phyloP scores from a whole-genome alignment of 352 stramenopile genomes.

The Lagenidium sp. region DNA sequence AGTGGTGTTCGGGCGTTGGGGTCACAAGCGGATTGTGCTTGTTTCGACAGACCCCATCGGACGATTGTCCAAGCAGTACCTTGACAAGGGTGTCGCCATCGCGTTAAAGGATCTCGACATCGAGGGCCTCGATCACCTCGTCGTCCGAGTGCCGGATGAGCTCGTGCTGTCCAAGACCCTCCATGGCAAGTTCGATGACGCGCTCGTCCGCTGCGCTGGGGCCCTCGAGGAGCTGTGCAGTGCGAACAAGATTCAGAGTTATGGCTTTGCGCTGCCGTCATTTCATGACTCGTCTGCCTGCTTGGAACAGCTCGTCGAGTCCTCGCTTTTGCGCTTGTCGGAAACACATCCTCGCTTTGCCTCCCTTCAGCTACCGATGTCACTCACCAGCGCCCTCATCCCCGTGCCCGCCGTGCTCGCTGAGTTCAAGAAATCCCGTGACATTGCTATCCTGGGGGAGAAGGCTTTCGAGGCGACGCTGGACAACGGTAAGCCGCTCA shows the following conservation, averaged over 20 bases:
- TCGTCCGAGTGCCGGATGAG: conserved; percentile 52
- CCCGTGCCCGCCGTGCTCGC: conserved; percentile 22
- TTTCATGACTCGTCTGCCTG: conserved; percentile 7
- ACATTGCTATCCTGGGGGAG: conserved; percentile 56
- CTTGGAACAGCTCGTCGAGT: conserved; percentile 35
- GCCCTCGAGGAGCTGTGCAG: conserved; percentile 28
- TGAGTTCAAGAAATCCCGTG: conserved; percentile 31
- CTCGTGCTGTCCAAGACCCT: conserved; percentile 10
- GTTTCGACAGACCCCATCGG: conserved; percentile 24
- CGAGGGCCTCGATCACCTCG: conserved; percentile 54
- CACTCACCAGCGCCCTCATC: conserved; percentile 24
- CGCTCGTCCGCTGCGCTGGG: conserved; percentile 21
- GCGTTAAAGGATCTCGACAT: conserved; percentile 42
- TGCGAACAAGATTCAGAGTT: conserved; percentile 47
- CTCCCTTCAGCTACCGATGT: conserved; percentile 50
- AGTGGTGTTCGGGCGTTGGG: too few species aligned
- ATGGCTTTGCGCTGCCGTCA: conserved; percentile 35
- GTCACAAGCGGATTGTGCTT: too few species aligned
- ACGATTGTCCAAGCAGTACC: conserved; percentile 24
- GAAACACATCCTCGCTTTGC: conserved; percentile 36
- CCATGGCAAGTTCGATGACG: conserved; percentile 17
- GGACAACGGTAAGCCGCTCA: conserved; percentile 55
- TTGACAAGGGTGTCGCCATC: conserved; percentile 38
- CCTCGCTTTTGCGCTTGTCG: conserved; percentile 27
- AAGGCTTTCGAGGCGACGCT: conserved; percentile 50